Conservation (phyloP, 2,329 filamentous ascomycete genomes). For the Aspergillus quadrilineatus region DNA sequence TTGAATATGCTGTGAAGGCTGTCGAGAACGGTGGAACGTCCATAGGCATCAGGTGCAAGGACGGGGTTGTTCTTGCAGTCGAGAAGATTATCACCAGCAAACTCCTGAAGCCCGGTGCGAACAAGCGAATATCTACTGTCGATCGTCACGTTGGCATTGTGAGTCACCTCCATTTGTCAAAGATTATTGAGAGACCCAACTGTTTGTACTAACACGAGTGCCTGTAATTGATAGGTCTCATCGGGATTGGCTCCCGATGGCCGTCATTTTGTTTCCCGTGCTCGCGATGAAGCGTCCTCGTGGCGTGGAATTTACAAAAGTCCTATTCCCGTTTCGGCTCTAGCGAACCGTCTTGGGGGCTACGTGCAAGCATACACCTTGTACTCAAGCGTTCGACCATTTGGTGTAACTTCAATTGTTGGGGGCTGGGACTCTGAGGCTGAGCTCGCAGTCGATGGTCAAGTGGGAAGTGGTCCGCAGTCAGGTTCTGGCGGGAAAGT, state of each 20-base stretch:
- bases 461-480: constrained; percentile 78
- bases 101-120: constrained; percentile 88
- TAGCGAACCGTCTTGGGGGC: constrained; percentile 89
- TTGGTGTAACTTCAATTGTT: constrained; percentile 92
- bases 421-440: constrained; percentile 90
- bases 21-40: constrained; percentile 97
- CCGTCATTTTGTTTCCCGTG: constrained; percentile 89
- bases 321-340: constrained; percentile 82
- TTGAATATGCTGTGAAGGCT: constrained; percentile 97
- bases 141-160: constrained; percentile 93
- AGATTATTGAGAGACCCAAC: background rate
- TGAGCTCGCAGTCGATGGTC: constrained; percentile 81
- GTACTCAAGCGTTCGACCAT: constrained; percentile 93
- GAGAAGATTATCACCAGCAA: constrained; percentile 97
- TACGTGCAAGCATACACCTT: constrained; percentile 98
- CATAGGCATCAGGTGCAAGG: constrained; percentile 93
- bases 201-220: background rate
- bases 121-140: constrained; percentile 94
- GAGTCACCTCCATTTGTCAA: constrained; percentile 41
- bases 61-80: constrained; percentile 91
- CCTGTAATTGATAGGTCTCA: constrained; percentile 64
- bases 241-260: constrained; percentile 94
- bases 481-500: constrained; percentile 82
- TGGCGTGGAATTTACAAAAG: constrained; percentile 95
- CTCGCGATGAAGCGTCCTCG: constrained; percentile 85